These are phyloP conservation scores for Tulasnella sp. DNA, from an alignment of 768 basidiomycete species.

Conservation along the genomic window DNA sequence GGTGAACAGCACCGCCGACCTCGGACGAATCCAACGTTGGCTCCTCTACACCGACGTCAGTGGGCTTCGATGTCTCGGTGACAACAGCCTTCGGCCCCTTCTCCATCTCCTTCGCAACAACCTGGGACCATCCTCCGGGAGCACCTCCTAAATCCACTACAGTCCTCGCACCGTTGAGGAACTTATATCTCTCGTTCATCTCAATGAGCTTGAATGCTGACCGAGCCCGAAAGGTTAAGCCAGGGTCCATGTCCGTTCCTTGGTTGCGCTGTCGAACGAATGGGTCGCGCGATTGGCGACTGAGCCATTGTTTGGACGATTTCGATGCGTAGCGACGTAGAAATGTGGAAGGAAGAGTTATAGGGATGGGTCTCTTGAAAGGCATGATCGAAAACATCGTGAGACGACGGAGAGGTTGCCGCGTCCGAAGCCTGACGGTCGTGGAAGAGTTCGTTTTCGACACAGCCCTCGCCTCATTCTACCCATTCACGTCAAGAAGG, in stretches of 20 bases:
- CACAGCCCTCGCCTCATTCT: too few relatives aligned
- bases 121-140: conserved; percentile 94
- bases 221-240: conserved; percentile 64
- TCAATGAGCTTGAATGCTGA: conserved; percentile 91
- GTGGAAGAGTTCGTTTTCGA: too few relatives aligned
- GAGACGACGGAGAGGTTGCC: neutral
- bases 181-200: conserved; percentile 56
- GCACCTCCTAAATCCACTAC: conserved; percentile 89
- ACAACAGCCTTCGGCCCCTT: neutral
- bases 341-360: neutral
- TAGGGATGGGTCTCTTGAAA: neutral
- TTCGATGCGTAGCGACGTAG: conserved; percentile 13
- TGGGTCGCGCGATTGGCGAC: conserved; percentile 66
- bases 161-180: conserved; percentile 49
- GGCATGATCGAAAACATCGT: conserved; percentile 1
- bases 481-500: too few relatives aligned
- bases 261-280: conserved; percentile 56
- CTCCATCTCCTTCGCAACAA: conserved; percentile 62
- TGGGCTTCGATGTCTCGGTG: neutral
- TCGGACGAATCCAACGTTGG: neutral
- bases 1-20: too few relatives aligned
- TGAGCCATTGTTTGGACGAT: conserved; percentile 50
- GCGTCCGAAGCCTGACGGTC: neutral
- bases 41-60: neutral
- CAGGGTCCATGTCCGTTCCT: neutral